Conservation (phyloP, 164 flowering plant species). For the Liquidambar formosana region DNA sequence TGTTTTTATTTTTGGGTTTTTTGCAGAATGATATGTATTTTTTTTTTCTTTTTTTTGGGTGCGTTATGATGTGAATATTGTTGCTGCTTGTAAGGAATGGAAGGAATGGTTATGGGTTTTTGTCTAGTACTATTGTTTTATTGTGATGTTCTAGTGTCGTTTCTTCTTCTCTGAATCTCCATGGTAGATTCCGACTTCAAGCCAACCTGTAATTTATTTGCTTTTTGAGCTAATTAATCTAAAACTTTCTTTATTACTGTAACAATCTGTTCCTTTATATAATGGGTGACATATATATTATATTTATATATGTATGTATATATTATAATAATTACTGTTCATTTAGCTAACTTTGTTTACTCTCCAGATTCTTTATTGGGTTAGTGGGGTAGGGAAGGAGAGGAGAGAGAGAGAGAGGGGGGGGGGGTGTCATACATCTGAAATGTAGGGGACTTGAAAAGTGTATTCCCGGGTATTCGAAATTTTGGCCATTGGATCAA, state of each 20-base stretch:
- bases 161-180: constrained; percentile 12
- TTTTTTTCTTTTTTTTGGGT: neutral
- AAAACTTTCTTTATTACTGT: neutral
- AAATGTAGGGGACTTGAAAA: no score
- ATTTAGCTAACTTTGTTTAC: neutral
- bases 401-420: neutral
- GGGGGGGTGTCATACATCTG: no score
- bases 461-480: no score
- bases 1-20: no score
- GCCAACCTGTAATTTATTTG: neutral
- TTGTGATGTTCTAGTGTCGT: neutral
- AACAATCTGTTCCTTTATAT: no score
- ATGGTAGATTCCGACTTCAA: constrained; percentile 3
- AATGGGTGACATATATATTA: no score
- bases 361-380: neutral
- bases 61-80: no score
- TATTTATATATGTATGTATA: constrained; percentile 11
- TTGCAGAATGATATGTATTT: neutral
- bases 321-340: neutral
- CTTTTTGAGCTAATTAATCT: neutral
- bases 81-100: neutral
- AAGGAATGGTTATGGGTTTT: neutral
- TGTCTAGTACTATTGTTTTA: neutral
- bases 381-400: neutral
- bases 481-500: no score